phyloP scores from a whole-genome alignment of 2,329 filamentous ascomycete species.

The Tolypocladium inflatum region DNA sequence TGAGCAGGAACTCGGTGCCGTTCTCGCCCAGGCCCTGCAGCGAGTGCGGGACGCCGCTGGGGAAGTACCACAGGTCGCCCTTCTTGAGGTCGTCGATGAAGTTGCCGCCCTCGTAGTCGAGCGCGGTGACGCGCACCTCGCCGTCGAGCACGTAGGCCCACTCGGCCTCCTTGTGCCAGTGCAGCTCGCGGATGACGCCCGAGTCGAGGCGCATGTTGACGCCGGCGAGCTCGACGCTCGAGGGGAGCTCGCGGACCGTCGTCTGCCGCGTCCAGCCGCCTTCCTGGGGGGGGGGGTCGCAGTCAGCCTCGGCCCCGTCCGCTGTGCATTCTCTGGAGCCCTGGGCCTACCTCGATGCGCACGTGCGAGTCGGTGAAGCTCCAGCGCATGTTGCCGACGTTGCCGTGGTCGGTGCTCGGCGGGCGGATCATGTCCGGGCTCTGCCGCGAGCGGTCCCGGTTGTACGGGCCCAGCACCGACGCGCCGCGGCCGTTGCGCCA shows the following conservation, averaged over 20 bases:
- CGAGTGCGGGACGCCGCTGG: slow-evolving; percentile 66
- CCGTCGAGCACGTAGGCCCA: slow-evolving; percentile 70
- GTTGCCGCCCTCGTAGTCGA: slow-evolving; percentile 66
- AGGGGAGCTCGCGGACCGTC: slow-evolving; percentile 53
- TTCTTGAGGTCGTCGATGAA: slow-evolving; percentile 70
- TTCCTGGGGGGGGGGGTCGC: slow-evolving; percentile 24
- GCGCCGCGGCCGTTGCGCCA: slow-evolving; percentile 55
- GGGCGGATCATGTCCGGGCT: slow-evolving; percentile 64
- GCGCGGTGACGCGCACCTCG: slow-evolving; percentile 59
- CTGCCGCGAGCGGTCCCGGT: slow-evolving; percentile 56
- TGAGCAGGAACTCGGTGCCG: slow-evolving; percentile 40
- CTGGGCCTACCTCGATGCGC: slow-evolving; percentile 47
- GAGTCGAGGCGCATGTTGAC: slow-evolving; percentile 71
- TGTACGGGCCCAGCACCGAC: slow-evolving; percentile 60
- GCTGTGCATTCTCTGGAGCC: too few species aligned
- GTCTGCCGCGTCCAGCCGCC: slow-evolving; percentile 72
- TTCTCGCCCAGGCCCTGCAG: slow-evolving; percentile 62
- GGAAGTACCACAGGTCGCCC: slow-evolving; percentile 77
- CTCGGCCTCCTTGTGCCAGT: slow-evolving; percentile 75
- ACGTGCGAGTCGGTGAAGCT: slow-evolving; percentile 57
- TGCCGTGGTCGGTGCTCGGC: slow-evolving; percentile 63
- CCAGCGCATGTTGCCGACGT: slow-evolving; percentile 64
- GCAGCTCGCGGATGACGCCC: slow-evolving; percentile 66
- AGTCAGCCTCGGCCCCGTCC: background rate
- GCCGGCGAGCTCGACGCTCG: slow-evolving; percentile 60